A percentile compares a stretch with the other conserved stretches of the same genome.
Evolutionary conservation across 106 monocot species (phyloP).

Genomic region (Apostasia shenzhenica): DNA sequence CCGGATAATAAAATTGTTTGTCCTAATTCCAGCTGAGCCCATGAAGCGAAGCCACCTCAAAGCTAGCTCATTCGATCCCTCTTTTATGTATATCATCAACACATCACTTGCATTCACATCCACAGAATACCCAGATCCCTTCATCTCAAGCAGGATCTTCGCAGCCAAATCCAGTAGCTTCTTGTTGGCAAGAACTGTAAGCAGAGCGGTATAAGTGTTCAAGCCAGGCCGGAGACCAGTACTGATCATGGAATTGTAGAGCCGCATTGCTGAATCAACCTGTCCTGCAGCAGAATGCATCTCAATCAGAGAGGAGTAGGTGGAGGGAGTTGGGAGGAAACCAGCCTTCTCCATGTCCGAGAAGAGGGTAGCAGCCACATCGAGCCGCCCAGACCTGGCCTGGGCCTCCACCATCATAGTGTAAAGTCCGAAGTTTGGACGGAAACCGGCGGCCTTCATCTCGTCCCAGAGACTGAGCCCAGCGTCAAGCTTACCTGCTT

Average conservation of each 20-base stretch:
- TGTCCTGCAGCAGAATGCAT: constrained; percentile 60
- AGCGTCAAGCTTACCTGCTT: constrained; percentile 82
- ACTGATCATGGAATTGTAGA: constrained; percentile 76
- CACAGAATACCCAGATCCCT: constrained; percentile 62
- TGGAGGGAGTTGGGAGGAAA: constrained; percentile 75
- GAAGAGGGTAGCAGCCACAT: constrained; percentile 48
- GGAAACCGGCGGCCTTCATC: constrained; percentile 59
- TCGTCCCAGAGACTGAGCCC: constrained; percentile 74
- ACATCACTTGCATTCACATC: constrained; percentile 92
- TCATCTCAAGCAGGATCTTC: constrained; percentile 93
- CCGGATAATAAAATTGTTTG: constrained; percentile 85
- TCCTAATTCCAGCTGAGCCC: constrained; percentile 80
- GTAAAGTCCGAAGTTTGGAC: constrained; percentile 83
- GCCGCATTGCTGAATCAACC: constrained; percentile 67
- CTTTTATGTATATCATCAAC: constrained; percentile 90
- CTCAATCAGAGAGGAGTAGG: constrained; percentile 72
- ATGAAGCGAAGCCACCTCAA: constrained; percentile 88
- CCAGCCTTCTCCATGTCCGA: constrained; percentile 91
- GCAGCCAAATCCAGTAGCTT: constrained; percentile 87
- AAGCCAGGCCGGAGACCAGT: constrained; percentile 68
- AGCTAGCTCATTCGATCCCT: constrained; percentile 71
- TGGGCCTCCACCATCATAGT: constrained; percentile 87
- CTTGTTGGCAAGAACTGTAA: constrained; percentile 59
- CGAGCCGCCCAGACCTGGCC: constrained; percentile 72
- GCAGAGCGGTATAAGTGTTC: constrained; percentile 53